phyloP scores from a whole-genome alignment of 148 eudicot species.

The Hydrangea macrophylla region DNA sequence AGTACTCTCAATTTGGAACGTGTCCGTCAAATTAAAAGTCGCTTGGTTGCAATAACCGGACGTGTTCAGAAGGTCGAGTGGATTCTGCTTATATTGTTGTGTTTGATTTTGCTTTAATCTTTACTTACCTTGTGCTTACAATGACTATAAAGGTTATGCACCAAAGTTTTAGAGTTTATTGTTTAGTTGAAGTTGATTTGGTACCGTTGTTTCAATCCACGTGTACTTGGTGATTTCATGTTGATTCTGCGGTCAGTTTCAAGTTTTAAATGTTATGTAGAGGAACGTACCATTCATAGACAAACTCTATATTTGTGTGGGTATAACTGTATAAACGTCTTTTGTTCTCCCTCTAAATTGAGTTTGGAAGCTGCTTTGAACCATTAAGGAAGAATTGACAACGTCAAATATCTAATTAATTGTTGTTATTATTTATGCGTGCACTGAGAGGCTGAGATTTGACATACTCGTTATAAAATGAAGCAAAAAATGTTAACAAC shows the following conservation, averaged over 20 bases:
- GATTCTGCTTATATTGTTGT: slow-evolving; percentile 8
- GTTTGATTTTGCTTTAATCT: background rate
- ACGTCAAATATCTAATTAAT: background rate
- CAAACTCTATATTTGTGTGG: too few relatives aligned
- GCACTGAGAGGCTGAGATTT: background rate
- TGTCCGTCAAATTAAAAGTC: slow-evolving; percentile 95
- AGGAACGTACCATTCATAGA: background rate
- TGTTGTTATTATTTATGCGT: background rate
- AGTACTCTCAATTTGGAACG: slow-evolving; percentile 98
- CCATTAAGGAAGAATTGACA: background rate
- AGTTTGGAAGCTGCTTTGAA: background rate
- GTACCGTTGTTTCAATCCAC: background rate
- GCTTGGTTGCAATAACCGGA: slow-evolving; percentile 93
- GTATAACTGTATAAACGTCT: too few relatives aligned
- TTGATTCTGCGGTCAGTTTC: background rate
- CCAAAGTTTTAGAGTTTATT: background rate
- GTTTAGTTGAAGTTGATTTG: background rate
- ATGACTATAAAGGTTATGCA: background rate
- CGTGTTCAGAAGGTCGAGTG: slow-evolving; percentile 88
- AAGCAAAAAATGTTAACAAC: too few relatives aligned
- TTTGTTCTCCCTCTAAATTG: background rate
- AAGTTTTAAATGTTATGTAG: background rate
- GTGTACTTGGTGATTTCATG: background rate
- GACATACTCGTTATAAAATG: too few relatives aligned
- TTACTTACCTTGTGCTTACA: background rate